Base-by-base conservation (phyloP, 768 basidiomycete species). In the Leccinum pellstonianum region DNA sequence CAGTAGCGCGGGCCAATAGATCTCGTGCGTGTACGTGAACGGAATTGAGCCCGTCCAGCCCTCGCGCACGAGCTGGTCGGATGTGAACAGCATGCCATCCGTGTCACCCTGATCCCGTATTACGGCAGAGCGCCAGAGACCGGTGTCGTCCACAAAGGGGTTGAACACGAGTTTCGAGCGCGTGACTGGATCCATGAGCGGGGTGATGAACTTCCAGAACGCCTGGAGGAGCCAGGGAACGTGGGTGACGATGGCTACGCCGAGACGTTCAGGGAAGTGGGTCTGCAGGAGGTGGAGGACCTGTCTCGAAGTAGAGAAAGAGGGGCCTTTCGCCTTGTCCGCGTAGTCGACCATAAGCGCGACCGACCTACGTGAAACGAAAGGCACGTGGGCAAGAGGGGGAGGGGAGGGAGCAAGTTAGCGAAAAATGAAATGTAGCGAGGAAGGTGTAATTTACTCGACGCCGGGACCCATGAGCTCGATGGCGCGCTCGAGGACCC, bases 261-360 rank as follows among this genome's bases (percentile, higher is more conserved):
- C 92, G 35, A 96, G 84, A 4, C 94, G 85, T 71, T 96, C 94
- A 0, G 92, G 92, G 66, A 93, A 94, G 69, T 94, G 91, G 23
- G 84, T 81, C 66, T 93, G 91, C 14, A 93, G 78, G 64, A 91
- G 88, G 70, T 80, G 73, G 55, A 88, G 79, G 12, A 83, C 78
- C 27, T 64, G 69, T 10, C 77, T 74, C 7, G 81, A 61, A 10
- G 70, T 76, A 0, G 65, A 31, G 12, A 84, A 53, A 7, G 79
- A 77, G 0, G 83, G 80, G 25, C 66, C 83, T 73, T 90, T 92
- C 37, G 81, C 84, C 68, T 81, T 81, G 69, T 90, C 88, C 5
- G 83, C 88, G 55, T 86, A 92, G 77, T 94, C 86, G 64, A 93
- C 85, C 74, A 94, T 83, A 23, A 93, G 77, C 12, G 79, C 80